Evolutionary conservation across 768 basidiomycete genomes (phyloP).

Genomic region (Trametes villosa): DNA sequence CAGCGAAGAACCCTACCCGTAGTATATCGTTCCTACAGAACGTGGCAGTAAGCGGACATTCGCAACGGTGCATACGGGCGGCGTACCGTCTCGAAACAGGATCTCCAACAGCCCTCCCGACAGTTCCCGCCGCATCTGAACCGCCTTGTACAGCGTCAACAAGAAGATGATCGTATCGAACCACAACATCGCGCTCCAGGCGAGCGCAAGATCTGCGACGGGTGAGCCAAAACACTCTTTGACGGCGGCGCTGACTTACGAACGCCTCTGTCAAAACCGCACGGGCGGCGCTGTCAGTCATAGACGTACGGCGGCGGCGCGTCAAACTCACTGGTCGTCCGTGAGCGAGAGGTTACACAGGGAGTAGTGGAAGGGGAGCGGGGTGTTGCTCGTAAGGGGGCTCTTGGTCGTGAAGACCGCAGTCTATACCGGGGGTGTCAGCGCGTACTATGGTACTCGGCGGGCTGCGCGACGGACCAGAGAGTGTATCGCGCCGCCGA

Average conservation of each 20-base stretch:
- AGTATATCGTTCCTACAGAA: conserved; percentile 10
- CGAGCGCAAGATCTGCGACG: conserved; percentile 10
- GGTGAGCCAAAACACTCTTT: background rate
- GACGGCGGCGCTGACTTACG: background rate
- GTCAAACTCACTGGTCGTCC: conserved; percentile 8
- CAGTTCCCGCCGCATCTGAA: conserved; percentile 10
- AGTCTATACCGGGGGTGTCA: background rate
- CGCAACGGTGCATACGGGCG: background rate
- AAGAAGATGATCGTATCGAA: conserved; percentile 24
- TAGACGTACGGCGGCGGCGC: background rate
- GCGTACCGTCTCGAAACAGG: conserved; percentile 8
- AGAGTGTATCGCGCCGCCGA: conserved; percentile 13
- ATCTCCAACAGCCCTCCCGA: conserved; percentile 4
- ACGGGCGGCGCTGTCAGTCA: background rate
- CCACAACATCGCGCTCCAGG: conserved; percentile 20
- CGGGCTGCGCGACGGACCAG: background rate
- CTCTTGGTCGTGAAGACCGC: conserved; percentile 15
- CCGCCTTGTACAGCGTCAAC: conserved; percentile 14
- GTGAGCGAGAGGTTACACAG: conserved; percentile 10
- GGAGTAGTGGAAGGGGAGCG: background rate
- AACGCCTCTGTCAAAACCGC: conserved; percentile 1
- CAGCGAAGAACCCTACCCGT: background rate
- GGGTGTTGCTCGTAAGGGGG: background rate
- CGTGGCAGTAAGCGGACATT: background rate
- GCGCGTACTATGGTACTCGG: background rate